Percentiles rank a stretch among this genome's conserved stretches.
These are phyloP conservation scores for Penicillium waksmanii DNA, from an alignment of 495 filamentous ascomycete species.

Conservation along the genomic window DNA sequence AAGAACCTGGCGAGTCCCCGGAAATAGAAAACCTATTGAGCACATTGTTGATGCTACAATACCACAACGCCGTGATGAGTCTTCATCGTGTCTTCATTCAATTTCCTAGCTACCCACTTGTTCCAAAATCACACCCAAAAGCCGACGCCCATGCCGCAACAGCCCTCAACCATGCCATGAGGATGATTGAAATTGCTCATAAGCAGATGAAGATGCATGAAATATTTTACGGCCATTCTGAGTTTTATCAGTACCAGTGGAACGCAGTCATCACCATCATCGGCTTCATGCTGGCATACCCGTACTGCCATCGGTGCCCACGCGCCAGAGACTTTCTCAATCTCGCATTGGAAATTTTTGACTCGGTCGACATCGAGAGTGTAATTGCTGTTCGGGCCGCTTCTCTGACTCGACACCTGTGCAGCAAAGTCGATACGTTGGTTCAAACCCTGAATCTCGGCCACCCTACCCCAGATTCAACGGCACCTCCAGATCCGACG, in stretches of 20 bases:
- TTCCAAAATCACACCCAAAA: conserved; percentile 20
- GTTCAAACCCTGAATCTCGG: conserved; percentile 9
- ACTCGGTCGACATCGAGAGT: conserved; percentile 12
- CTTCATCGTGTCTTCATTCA: conserved; percentile 33
- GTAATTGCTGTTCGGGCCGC: conserved; percentile 3
- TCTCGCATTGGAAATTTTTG: conserved; percentile 23
- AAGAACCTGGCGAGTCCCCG: not conserved
- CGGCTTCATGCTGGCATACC: conserved; percentile 54
- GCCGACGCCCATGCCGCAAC: conserved; percentile 30
- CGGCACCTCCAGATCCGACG: not conserved
- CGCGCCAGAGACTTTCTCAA: conserved; percentile 24
- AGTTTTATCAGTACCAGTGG: conserved; percentile 39
- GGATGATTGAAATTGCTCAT: conserved; percentile 23
- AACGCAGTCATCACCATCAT: conserved; percentile 39
- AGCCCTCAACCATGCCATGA: conserved; percentile 31
- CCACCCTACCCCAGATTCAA: not conserved
- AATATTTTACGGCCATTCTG: conserved; percentile 27
- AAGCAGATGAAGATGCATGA: conserved; percentile 26
- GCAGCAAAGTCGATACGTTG: conserved; percentile 9
- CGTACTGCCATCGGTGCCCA: conserved; percentile 49
- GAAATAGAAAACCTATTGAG: conserved; percentile 16
- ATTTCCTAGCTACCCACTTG: conserved; percentile 28
- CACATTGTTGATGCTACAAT: conserved; percentile 30
- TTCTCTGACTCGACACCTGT: conserved; percentile 9
- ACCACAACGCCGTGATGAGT: conserved; percentile 34